Percentiles rank a stretch among this genome's conserved stretches.
Conservation (phyloP, 2,329 filamentous ascomycete species). For the Zopfia rhizophila region DNA sequence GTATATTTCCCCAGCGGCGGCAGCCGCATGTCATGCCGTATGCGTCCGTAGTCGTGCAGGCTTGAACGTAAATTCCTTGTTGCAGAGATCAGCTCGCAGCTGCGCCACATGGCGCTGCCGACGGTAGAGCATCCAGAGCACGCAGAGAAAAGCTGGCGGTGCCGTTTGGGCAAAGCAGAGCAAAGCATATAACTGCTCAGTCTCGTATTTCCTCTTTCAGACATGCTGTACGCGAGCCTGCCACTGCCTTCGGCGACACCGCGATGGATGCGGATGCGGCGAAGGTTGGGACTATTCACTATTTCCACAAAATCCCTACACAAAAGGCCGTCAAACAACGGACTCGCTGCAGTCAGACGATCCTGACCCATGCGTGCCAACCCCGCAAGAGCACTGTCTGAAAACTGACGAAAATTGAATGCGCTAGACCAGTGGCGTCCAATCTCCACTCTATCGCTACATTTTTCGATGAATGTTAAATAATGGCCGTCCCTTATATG, state of each 20-base stretch:
- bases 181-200: constrained; percentile 28
- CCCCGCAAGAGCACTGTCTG: constrained; percentile 24
- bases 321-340: constrained; percentile 35
- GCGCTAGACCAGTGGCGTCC: constrained; percentile 35
- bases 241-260: constrained; percentile 15
- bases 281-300: constrained; percentile 1
- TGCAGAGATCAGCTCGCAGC: constrained; percentile 16
- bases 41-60: constrained; percentile 22
- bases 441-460: constrained; percentile 22
- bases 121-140: constrained; percentile 29
- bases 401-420: constrained; percentile 32
- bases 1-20: neutral
- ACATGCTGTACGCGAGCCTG: neutral
- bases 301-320: constrained; percentile 3
- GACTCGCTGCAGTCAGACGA: constrained; percentile 38
- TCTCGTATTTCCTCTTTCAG: constrained; percentile 20
- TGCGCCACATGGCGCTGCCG: constrained; percentile 33
- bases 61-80: constrained; percentile 18
- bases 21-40: constrained; percentile 26
- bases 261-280: constrained; percentile 18
- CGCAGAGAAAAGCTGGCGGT: constrained; percentile 35
- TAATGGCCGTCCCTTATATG: constrained; percentile 19
- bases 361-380: constrained; percentile 23
- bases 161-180: constrained; percentile 27
- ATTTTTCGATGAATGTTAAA: constrained; percentile 9